Evolutionary conservation across 2,329 filamentous ascomycete genomes (phyloP).

Genomic region (Penicillium italicum): DNA sequence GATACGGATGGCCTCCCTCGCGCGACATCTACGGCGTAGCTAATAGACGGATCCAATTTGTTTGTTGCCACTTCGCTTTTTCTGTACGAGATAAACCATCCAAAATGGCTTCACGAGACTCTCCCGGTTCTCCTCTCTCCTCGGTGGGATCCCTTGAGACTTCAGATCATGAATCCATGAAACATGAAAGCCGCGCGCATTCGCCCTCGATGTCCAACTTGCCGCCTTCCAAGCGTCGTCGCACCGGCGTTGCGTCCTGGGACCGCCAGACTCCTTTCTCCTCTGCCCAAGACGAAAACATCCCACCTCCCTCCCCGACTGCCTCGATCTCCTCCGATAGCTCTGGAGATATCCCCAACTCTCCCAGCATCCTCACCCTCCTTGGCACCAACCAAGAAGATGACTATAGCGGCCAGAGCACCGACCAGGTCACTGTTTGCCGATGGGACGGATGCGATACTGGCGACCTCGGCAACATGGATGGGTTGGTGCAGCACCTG

Average conservation of each 20-base stretch:
- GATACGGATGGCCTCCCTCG: conserved; percentile 5
- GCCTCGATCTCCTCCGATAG: conserved; percentile 86
- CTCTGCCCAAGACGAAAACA: conserved; percentile 38
- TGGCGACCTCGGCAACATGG: conserved; percentile 74
- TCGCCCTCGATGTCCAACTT: conserved; percentile 39
- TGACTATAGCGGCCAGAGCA: conserved; percentile 67
- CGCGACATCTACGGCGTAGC: conserved; percentile 2
- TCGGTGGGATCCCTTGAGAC: conserved; percentile 62
- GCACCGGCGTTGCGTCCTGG: conserved; percentile 44
- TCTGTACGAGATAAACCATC: conserved; percentile 2
- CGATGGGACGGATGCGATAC: conserved; percentile 72
- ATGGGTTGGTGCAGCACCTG: conserved; percentile 74
- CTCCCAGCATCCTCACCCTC: conserved; percentile 52
- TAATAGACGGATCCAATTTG: not conserved
- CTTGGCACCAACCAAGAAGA: conserved; percentile 43
- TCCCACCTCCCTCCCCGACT: conserved; percentile 48
- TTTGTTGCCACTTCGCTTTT: not conserved
- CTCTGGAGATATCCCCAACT: conserved; percentile 76
- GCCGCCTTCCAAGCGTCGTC: conserved; percentile 49
- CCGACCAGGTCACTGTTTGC: conserved; percentile 74
- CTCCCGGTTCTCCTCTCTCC: conserved; percentile 61
- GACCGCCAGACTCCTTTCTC: conserved; percentile 52
- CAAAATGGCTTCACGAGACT: conserved; percentile 47
- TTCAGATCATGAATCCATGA: conserved; percentile 53
- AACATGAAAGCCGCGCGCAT: conserved; percentile 49